Evolutionary conservation across 1,139 yeast genomes (phyloP), one percentile per base, ranked within the genome.

Genomic region (Kazachstania sp.): DNA sequence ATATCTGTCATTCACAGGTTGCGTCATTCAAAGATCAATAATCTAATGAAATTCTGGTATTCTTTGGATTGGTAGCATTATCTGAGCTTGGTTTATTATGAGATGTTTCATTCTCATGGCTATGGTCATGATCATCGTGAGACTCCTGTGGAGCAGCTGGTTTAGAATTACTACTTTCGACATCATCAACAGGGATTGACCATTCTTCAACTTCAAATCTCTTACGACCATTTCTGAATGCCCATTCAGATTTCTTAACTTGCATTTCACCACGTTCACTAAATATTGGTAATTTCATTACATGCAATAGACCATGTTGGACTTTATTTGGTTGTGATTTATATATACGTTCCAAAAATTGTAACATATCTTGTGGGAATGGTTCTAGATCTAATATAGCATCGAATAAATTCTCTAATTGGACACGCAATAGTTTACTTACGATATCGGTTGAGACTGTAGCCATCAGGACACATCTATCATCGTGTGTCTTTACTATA

Each of bases 181-280:
- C 80, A 48, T 81, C 88, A 51, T 86, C 97, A 2, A 92, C 95
- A 0, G 98, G 97, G 42, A 92, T 92, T 23, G 95, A 86, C 95
- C 96, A 90, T 59, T 81, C 86, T 54, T 85, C 90, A 49, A 90
- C 83, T 59, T 85, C 95, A 62, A 92, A 87, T 59, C 77, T 80
- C 66, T 81, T 80, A 52, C 85, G 74, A 13, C 95, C 92, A 52
- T 87, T 87, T 60, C 83, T 81, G 68, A 90, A 92, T 3, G 95
- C 90, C 65, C 77, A 83, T 66, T 90, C 97, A 46, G 86, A 83
- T 49, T 73, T 72, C 48, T 81, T 78, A 1, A 79, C 75, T 56
- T 79, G 78, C 96, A 88, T 90, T 56, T 79, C 72, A 0, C 98
- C 97, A 40, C 79, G 66, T 41, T 83, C 92, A 43, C 88, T 79